Conservation (phyloP, 2,329 filamentous ascomycete genomes). For the Epichloe coenophiala region DNA sequence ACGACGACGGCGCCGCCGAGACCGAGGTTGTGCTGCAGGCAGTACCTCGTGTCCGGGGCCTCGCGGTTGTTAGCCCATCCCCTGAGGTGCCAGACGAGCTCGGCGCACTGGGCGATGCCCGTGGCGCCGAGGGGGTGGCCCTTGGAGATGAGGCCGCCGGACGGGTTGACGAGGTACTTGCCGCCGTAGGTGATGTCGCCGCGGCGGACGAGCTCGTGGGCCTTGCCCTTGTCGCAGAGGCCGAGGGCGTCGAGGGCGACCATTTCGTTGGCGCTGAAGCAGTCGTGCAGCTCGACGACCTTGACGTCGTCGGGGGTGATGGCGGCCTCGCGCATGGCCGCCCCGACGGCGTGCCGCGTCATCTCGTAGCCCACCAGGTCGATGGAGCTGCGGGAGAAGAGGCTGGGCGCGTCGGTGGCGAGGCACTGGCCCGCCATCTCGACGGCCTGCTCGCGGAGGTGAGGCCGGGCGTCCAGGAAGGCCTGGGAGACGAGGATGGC, state of each 20-base stretch:
- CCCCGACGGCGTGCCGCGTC: conserved; percentile 55
- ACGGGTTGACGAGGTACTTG: conserved; percentile 77
- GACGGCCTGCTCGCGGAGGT: conserved; percentile 71
- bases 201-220: conserved; percentile 75
- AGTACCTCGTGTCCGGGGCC: conserved; percentile 52
- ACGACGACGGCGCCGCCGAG: conserved; percentile 84
- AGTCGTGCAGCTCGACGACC: conserved; percentile 90
- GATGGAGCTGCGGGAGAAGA: conserved; percentile 72
- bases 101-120: conserved; percentile 89
- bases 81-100: conserved; percentile 87
- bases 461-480: conserved; percentile 74
- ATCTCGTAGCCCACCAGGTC: conserved; percentile 85
- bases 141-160: conserved; percentile 88
- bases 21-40: conserved; percentile 86
- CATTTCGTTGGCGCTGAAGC: conserved; percentile 94
- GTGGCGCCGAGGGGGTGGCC: conserved; percentile 89
- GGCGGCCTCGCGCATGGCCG: conserved; percentile 62
- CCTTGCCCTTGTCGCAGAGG: conserved; percentile 64
- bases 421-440: conserved; percentile 79
- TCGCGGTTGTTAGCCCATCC: conserved; percentile 91
- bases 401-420: conserved; percentile 65
- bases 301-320: conserved; percentile 56
- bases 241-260: conserved; percentile 77
- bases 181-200: conserved; percentile 90
- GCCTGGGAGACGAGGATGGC: conserved; percentile 78